Evolutionary conservation across 1,284 basidiomycete genomes (phyloP), one percentile per base, ranked within the genome.

Genomic region (Fomes fomentarius): DNA sequence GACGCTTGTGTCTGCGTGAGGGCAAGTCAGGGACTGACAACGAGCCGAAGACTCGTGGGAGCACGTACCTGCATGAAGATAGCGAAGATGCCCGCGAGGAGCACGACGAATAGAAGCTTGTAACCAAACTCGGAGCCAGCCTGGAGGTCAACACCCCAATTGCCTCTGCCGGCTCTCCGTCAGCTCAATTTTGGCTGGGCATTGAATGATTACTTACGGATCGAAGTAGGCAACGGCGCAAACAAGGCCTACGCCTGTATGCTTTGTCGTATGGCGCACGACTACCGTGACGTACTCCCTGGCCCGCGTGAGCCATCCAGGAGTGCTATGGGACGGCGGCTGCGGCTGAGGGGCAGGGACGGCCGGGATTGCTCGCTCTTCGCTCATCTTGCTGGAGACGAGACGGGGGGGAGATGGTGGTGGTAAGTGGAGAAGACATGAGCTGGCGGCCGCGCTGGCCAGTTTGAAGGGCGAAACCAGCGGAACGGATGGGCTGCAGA

Each of bases 21-120:
- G 15, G 8, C n/a, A 42, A 57, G 17, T 49, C 44, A 35, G 62
- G 47, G 61, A 54, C 50, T 28, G 50, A 34, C 46, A 17, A 47
- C 47, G 26, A 12, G 26, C 19, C 21, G 15, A 24, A 31, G 28
- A 22, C 21, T 19, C 21, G 42, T 38, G 24, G 19, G 31, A 40
- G 22, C 10, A 66, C 72, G 24, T 46, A 86, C 87, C 78, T 93
- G 91, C 21, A 93, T 76, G 52, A 90, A 81, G 1, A 90, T 83
- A 10, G 93, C 94, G 51, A 93, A 87, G n/a, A 95, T 64, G 17
- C 93, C 92, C 0, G 94, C 82, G 15, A 96, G 67, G 2, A 97
- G 79, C 11, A 97, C 87, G 45, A 96, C 81, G 67, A 96, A 95
- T 34, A 97, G 80, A 28, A 96, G 80, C 61, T 86, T 84, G 76